Base-by-base conservation (phyloP, 177 flowering plant species). In the Tripterygium wilfordii region DNA sequence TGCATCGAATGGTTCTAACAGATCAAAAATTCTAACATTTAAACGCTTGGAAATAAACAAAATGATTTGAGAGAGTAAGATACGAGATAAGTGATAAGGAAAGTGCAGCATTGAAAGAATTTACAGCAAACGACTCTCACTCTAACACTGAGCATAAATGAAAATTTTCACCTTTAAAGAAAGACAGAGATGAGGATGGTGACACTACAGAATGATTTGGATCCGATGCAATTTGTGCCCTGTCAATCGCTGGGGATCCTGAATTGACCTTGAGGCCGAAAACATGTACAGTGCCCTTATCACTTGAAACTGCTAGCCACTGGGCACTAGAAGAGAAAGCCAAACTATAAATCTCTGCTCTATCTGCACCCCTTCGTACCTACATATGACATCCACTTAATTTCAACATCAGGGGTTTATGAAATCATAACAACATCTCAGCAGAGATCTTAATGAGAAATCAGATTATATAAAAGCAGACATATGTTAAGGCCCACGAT, bases 251-350 rank as follows among this genome's bases (percentile, higher is more conserved):
- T 31, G 48, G 54, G 37, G 62, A 64, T 24, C 59, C 73, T 13
- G 69, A 36, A 60, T 76, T 63, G 32, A 67, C 59, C 66, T 80
- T 83, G 22, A 86, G 82, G 49, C 66, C 56, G 53, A 83, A 86
- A 24, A 86, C 80, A 59, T 86, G 90, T 39, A 79, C 72, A 8
- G 90, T 85, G 13, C 88, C 90, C 73, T 76, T 83, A 61, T 80
- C 90, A 61, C 95, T 85, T 29, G 88, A 86, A 32, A 80, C 90
- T 20, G 83, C 88, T 20, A 86, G 62, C 90, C 90, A 83, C 53
- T 83, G 79, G 10, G 79, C 76, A 45, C 60, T 63, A 44, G 82
- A 53, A 47, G 90, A 86, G 62, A 85, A 80, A 32, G 85, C 82
- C 63, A 85, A 37, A 51, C 95, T 80, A 53, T 78, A 75, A 24